Base-by-base conservation (phyloP, 1,139 yeast genomes). In the Candida sp. region DNA sequence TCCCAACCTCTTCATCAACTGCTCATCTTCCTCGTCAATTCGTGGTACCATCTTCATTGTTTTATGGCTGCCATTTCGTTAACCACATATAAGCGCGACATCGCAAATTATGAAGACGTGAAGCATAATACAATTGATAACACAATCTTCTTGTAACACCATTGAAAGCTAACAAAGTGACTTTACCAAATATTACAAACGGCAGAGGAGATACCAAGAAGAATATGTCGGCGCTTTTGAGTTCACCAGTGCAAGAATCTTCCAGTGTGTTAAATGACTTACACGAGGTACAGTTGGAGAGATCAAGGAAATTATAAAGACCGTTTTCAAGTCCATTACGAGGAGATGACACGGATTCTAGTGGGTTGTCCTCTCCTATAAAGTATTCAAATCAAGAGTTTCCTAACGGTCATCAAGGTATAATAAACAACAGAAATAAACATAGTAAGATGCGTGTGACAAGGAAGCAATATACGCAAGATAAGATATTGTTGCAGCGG, bases 381-480 rank as follows among this genome's bases (percentile, higher is more conserved):
- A 35, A 39, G 36, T 21, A 49, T 45, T 25, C 29, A 39, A 36
- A 23, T 15, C 37, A 4, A 11, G 9, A 40, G 9, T 39, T 37
- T 29, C 43, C 21, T 29, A 37, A 39, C 25, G 36, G 36, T 30
- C 44, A 39, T 34, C 43, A 45, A 11, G 41, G 42, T 4, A 38
- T 42, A 35, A 43, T 55, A 38, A 65, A 61, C 45, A 43, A 43
- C 36, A 56, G 63, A 35, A 64, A 64, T 47, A 67, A 65, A 45
- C 66, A 60, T 43, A 56, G 53, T 38, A 60, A 59, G 38, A 39
- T 66, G 36, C 55, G 53, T 41, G 61, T 61, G 39, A 60, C 59
- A 21, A 55, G 77, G 33, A 62, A 61, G 37, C 57, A 61, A 25
- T 60, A 62, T 36, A 55, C 64, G 22, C 57, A 60, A 34, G 64